phyloP scores from a whole-genome alignment of 1,284 basidiomycete species.

The Chondrostereum purpureum region DNA sequence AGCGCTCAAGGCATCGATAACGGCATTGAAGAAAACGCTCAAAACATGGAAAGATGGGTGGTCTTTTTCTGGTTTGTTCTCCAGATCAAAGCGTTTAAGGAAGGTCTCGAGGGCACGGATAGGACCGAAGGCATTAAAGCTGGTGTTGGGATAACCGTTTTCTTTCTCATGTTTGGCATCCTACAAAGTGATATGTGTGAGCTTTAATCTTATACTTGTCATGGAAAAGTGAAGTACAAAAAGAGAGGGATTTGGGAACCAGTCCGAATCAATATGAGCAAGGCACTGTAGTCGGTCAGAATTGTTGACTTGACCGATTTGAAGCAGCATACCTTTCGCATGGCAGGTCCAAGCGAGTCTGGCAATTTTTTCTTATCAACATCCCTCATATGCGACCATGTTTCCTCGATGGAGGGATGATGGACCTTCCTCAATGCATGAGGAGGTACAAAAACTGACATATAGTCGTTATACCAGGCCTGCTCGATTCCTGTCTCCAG shows the following conservation, averaged over 20 bases:
- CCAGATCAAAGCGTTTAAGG: slow-evolving; percentile 1
- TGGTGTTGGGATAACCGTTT: slow-evolving; percentile 5
- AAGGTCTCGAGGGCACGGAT: slow-evolving; percentile 3
- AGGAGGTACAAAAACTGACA: not conserved
- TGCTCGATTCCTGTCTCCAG: not conserved
- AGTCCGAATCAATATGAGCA: slow-evolving; percentile 14
- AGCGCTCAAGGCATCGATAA: slow-evolving; percentile 12
- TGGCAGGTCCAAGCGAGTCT: not conserved
- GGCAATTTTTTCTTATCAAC: not conserved
- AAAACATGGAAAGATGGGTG: slow-evolving; percentile 19
- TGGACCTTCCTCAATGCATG: not conserved
- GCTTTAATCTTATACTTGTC: too few relatives aligned
- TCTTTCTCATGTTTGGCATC: not conserved
- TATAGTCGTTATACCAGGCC: not conserved
- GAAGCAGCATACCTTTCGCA: slow-evolving; percentile 8
- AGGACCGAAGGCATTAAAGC: not conserved
- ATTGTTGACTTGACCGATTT: slow-evolving; percentile 17
- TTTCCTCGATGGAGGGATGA: not conserved
- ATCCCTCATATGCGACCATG: not conserved
- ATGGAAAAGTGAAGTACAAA: slow-evolving; percentile 9
- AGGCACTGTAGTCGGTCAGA: too few relatives aligned
- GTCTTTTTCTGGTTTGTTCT: slow-evolving; percentile 8
- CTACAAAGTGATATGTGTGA: not conserved
- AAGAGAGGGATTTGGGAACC: slow-evolving; percentile 18
- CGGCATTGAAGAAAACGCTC: too few relatives aligned